Evolutionary conservation across 2,329 filamentous ascomycete species (phyloP), one percentile per base, ranked within the genome.

Genomic region (Hypoxylon sp.): DNA sequence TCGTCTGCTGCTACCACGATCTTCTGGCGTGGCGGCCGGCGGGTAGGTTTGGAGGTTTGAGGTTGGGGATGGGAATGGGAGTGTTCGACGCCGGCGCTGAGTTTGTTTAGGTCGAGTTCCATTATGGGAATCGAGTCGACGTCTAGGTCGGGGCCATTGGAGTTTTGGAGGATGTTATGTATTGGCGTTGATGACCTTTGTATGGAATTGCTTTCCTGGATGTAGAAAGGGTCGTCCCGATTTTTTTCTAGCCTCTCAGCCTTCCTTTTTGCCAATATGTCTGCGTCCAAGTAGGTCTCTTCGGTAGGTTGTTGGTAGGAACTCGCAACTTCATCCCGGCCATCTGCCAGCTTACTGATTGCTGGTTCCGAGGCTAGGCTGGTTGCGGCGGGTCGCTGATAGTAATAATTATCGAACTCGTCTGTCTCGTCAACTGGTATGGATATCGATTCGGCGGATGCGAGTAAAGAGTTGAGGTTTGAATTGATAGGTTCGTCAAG

Each of bases 51-150:
- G 24, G 68, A 69, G 36, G 64, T 38, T 22, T 66, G 70, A 2
- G 74, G 76, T 57, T 50, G 76, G 71, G 64, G 44, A 20, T 67
- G 70, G 2, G 74, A 76, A 57, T 50, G 76, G 71, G 59, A 75
- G 70, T 71, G 77, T 74, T 65, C 71, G 51, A 76, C 56, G 49
- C 70, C 61, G 52, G 71, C 72, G 38, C 77, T 78, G 7, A 84
- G 76, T 64, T 85, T 85, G 30, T 90, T 89, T 6, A 97, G 85
- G 66, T 96, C 90, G 48, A 99, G 84, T 75, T 97, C 89, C 89
- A 99, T 96, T 73, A 99, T 95, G 1, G 96, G 96, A 72, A 99
- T 99, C 1, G 93, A 88, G 78, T 99, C 96, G 44, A 99, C 90
- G 75, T 99, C 95, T 7, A 98, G 81, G 45, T 92, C 91, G 2